Evolutionary conservation across 2,329 filamentous ascomycete genomes (phyloP).

Genomic region (Epichloe hybrida): DNA sequence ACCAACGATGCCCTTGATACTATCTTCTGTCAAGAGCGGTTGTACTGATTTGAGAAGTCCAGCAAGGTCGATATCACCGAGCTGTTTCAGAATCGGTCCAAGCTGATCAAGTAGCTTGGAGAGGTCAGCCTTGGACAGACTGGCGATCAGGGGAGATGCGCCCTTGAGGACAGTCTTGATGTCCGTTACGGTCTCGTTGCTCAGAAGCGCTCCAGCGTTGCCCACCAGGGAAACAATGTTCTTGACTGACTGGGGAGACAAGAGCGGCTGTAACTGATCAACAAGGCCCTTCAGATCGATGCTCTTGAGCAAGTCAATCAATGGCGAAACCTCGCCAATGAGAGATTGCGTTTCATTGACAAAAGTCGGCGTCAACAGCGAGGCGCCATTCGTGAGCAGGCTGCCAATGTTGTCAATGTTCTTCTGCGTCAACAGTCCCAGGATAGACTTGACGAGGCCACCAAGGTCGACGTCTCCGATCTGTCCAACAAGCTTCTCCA

Average conservation of each 20-base stretch:
- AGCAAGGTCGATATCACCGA: slow-evolving; percentile 4
- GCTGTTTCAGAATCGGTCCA: slow-evolving; percentile 2
- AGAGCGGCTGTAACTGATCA: slow-evolving; percentile 12
- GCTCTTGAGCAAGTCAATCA: slow-evolving; percentile 16
- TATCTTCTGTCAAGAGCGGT: slow-evolving; percentile 9
- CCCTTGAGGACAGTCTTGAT: slow-evolving; percentile 3
- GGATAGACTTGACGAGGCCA: slow-evolving; percentile 15
- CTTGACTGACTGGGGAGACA: slow-evolving; percentile 15
- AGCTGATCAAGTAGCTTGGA: slow-evolving; percentile 4
- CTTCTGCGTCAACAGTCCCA: slow-evolving; percentile 18
- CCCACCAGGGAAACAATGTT: slow-evolving; percentile 13
- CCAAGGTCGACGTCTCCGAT: slow-evolving; percentile 19
- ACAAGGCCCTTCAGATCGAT: slow-evolving; percentile 22
- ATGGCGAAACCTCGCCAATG: slow-evolving; percentile 20
- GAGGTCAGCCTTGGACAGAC: slow-evolving; percentile 6
- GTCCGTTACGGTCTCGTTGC: slow-evolving; percentile 2
- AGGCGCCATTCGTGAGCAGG: slow-evolving; percentile 23
- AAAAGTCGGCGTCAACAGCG: slow-evolving; percentile 19
- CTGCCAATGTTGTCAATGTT: slow-evolving; percentile 21
- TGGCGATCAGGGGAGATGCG: slow-evolving; percentile 2
- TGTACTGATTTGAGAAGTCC: slow-evolving; percentile 3
- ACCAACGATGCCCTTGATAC: slow-evolving; percentile 10
- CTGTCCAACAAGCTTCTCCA: slow-evolving; percentile 20
- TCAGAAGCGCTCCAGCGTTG: slow-evolving; percentile 1
- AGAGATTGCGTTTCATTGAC: slow-evolving; percentile 22